These are phyloP conservation scores for Xylariaceae sp. DNA, from an alignment of 2,329 filamentous ascomycete species.

Conservation along the genomic window DNA sequence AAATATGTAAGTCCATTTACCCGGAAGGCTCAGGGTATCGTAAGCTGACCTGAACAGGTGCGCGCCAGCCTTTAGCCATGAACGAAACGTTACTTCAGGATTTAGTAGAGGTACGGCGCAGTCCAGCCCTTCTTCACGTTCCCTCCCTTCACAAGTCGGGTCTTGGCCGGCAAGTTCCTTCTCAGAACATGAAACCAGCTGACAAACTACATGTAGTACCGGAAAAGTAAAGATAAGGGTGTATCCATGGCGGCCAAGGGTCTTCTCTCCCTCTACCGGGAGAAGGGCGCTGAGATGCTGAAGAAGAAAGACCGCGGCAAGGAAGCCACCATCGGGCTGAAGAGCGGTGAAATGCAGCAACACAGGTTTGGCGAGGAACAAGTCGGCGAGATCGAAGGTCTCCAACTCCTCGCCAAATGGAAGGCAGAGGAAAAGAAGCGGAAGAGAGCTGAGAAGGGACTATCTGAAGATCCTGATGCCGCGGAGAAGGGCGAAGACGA, in stretches of 20 bases:
- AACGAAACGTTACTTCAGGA: constrained; percentile 93
- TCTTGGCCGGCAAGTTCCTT: background rate
- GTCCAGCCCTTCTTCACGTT: background rate
- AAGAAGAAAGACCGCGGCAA: constrained; percentile 89
- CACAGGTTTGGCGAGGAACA: constrained; percentile 79
- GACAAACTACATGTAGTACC: constrained; percentile 77
- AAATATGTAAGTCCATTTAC: constrained; percentile 59
- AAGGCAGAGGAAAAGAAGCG: constrained; percentile 82
- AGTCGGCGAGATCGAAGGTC: constrained; percentile 77
- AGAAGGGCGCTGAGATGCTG: constrained; percentile 83
- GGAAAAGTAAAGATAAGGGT: constrained; percentile 96
- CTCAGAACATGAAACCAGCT: constrained; percentile 1
- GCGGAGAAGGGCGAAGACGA: constrained; percentile 58
- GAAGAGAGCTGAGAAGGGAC: constrained; percentile 63
- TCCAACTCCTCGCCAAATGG: constrained; percentile 87
- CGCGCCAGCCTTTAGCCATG: constrained; percentile 91
- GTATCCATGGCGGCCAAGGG: constrained; percentile 99
- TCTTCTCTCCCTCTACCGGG: constrained; percentile 81
- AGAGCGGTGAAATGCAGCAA: constrained; percentile 67
- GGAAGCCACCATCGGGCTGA: constrained; percentile 78
- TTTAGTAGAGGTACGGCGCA: constrained; percentile 57
- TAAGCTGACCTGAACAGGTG: constrained; percentile 28
- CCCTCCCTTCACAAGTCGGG: background rate
- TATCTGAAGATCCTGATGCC: constrained; percentile 56
- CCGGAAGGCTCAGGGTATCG: background rate